A percentile compares a stretch with the other conserved stretches of the same genome.
These are phyloP conservation scores for Penicillium riverlandense DNA, from an alignment of 495 filamentous ascomycete species.

Conservation along the genomic window DNA sequence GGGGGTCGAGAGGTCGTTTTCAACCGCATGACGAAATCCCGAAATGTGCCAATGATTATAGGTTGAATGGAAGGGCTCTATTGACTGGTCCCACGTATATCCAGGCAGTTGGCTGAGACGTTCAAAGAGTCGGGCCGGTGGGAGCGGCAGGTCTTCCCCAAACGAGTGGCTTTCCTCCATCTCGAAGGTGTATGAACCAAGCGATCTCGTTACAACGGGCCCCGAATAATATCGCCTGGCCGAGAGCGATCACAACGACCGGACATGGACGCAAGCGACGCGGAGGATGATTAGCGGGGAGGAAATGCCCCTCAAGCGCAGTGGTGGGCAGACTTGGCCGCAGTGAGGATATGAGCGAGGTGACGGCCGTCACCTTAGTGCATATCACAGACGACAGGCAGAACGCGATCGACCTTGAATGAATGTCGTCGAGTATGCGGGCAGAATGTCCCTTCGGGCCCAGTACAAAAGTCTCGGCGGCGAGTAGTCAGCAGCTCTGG, in stretches of 20 bases:
- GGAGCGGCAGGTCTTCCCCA: slow-evolving; percentile 58
- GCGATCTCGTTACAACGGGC: neutral
- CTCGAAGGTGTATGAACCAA: neutral
- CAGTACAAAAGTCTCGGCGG: too few species aligned
- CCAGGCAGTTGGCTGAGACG: slow-evolving; percentile 63
- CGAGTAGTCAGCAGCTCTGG: too few species aligned
- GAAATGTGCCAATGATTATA: slow-evolving; percentile 71
- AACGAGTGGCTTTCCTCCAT: slow-evolving; percentile 38
- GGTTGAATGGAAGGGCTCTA: slow-evolving; percentile 68
- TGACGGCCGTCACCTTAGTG: too few species aligned
- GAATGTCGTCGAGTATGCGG: too few species aligned
- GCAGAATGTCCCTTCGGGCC: too few species aligned
- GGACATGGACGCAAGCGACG: slow-evolving; percentile 13
- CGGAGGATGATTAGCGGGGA: too few species aligned
- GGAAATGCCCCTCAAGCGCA: too few species aligned
- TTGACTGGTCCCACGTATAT: slow-evolving; percentile 68
- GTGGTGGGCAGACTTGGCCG: too few species aligned
- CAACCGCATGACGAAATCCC: slow-evolving; percentile 39
- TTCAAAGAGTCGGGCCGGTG: slow-evolving; percentile 65
- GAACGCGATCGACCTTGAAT: too few species aligned
- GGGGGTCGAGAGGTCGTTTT: slow-evolving; percentile 34
- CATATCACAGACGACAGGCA: too few species aligned
- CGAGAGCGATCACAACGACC: slow-evolving; percentile 1
- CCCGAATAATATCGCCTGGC: too few species aligned
- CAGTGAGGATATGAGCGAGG: too few species aligned